A percentile compares a stretch with the other conserved stretches of the same genome.
Evolutionary conservation across 2,329 filamentous ascomycete genomes (phyloP).

Genomic region (Blastomyces parvus): DNA sequence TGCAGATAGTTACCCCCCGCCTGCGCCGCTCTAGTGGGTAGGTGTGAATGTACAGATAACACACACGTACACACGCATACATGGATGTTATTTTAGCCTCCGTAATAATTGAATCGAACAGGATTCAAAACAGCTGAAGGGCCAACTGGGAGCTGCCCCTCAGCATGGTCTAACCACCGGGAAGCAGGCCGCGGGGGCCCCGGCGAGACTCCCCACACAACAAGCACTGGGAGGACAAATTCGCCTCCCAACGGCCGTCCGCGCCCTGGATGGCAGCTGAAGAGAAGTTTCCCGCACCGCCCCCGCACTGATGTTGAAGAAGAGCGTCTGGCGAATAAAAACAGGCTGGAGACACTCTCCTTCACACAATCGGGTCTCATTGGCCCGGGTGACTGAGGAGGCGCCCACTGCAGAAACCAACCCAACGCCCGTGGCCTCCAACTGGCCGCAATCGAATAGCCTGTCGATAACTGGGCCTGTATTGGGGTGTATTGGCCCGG

Average conservation of each 20-base stretch:
- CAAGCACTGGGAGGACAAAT: not conserved
- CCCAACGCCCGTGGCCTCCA: not conserved
- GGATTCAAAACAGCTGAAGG: not conserved
- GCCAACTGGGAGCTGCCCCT: too few relatives aligned
- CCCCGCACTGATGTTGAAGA: not conserved
- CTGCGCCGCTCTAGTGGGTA: not conserved
- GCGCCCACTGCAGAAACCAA: not conserved
- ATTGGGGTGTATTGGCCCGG: not conserved
- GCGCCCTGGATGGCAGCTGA: not conserved
- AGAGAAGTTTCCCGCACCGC: not conserved
- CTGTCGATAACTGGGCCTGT: not conserved
- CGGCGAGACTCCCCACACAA: not conserved
- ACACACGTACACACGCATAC: not conserved
- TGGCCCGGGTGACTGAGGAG: not conserved
- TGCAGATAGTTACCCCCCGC: not conserved
- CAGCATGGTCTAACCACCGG: too few relatives aligned
- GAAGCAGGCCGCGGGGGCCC: too few relatives aligned
- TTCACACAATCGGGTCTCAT: not conserved
- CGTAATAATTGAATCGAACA: not conserved
- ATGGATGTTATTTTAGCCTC: not conserved
- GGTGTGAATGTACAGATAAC: not conserved
- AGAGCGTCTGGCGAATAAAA: not conserved
- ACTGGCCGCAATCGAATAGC: not conserved
- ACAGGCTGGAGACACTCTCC: not conserved
- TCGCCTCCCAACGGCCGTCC: not conserved